Base-by-base conservation (phyloP, 306 rosid species). In the Corylus heterophylla region DNA sequence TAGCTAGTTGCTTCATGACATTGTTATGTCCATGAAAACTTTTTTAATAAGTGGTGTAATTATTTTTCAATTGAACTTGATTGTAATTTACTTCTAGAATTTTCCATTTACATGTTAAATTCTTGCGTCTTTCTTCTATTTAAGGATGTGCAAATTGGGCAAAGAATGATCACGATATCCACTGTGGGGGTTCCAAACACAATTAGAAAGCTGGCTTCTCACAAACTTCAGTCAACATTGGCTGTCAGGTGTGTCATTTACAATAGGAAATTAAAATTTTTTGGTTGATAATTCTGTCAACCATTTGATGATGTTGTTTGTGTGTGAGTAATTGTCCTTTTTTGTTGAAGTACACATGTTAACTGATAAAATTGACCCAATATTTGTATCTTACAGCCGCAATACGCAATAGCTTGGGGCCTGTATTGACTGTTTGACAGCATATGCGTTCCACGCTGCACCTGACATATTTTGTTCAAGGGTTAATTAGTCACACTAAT, bases 121-220 rank as follows among this genome's bases (percentile, higher is more conserved):
- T 81, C 47, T 85, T 71, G 55, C 58, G 52, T 78, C 75, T 80
- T 75, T 58, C 16, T 52, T 74, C 39, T 71, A 74, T 48, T 59
- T 3, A 44, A 94, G 98, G 98, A 92, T 78, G 84, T 92, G 75
- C 89, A 87, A 93, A 95, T 95, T 85, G 98, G 98, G 77, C 98
- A 95, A 88, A 87, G 98, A 85, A 91, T 95, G 98, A 95, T 95
- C 73, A 95, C 98, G 77, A 91, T 95, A 69, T 92, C 98, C 74
- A 95, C 98, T 3, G 98, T 95, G 76, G 98, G 98, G 7, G 98
- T 92, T 85, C 98, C 98, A 63, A 95, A 95, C 86, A 92, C 98
- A 51, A 89, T 95, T 69, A 90, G 82, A 85, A 92, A 63, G 91
- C 83, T 95, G 82, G 98, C 98, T 78, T 83, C 98, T 77, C 94